Percentiles rank a stretch among this genome's conserved stretches.
Conservation (phyloP, 2,329 filamentous ascomycete genomes). For the Zasmidium angulare region DNA sequence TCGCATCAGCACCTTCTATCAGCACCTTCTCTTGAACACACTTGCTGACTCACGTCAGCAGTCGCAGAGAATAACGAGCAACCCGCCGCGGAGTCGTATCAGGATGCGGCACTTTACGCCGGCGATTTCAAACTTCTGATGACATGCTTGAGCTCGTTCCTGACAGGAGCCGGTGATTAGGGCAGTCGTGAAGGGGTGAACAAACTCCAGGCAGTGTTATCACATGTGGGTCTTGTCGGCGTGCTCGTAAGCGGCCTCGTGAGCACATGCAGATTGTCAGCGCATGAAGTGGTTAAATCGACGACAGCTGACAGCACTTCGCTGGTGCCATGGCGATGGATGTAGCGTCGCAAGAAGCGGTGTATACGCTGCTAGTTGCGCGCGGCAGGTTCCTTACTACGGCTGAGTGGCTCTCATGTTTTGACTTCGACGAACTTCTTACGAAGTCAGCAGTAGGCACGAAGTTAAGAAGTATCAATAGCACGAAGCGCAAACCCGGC, state of each 20-base stretch:
- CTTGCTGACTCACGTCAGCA: background rate
- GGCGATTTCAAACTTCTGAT: background rate
- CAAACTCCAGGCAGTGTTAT: background rate
- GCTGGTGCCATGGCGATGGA: background rate
- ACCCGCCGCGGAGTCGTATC: background rate
- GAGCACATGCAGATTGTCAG: background rate
- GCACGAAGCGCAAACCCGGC: background rate
- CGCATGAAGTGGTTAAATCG: background rate
- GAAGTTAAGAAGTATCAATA: background rate
- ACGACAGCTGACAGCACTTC: background rate
- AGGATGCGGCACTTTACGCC: background rate
- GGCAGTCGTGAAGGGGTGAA: background rate
- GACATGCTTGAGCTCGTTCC: background rate
- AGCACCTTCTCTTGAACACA: background rate
- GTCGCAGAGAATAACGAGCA: background rate
- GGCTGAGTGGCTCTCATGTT: too few relatives aligned
- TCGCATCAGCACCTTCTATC: background rate
- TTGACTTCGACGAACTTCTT: background rate
- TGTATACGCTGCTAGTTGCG: background rate
- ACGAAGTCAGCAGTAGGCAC: background rate
- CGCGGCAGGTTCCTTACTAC: background rate
- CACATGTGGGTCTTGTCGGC: too few relatives aligned
- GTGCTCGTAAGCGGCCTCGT: background rate
- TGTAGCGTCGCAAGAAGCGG: background rate
- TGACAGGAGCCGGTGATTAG: background rate